phyloP scores from a whole-genome alignment of 352 stramenopile species.

The Pythium oligandrum region DNA sequence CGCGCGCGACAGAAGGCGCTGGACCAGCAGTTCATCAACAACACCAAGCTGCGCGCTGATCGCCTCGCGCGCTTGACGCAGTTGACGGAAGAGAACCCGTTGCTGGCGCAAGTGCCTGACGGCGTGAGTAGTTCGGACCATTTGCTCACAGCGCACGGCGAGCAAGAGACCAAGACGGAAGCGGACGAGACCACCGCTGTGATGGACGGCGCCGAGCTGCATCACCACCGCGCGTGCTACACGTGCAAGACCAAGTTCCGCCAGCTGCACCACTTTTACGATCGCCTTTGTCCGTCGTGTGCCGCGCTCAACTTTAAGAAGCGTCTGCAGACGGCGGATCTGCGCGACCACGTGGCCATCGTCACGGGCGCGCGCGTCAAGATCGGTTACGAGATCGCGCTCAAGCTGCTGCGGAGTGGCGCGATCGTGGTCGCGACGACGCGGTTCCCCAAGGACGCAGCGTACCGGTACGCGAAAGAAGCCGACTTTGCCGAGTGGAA shows the following conservation, averaged over 20 bases:
- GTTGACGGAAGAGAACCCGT: constrained; percentile 53
- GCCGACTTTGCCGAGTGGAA: constrained; percentile 80
- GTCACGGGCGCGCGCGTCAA: constrained; percentile 94
- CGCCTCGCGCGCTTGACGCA: constrained; percentile 44
- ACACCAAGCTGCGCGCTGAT: constrained; percentile 68
- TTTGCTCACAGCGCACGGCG: constrained; percentile 15
- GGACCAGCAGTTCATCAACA: constrained; percentile 78
- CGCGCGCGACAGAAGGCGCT: constrained; percentile 54
- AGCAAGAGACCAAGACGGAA: background rate
- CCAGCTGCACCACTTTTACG: constrained; percentile 92
- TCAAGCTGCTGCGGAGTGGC: constrained; percentile 90
- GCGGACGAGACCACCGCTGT: background rate
- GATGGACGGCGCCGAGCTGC: constrained; percentile 30
- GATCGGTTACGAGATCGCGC: constrained; percentile 92
- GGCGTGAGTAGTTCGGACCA: constrained; percentile 24
- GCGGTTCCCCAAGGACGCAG: constrained; percentile 91
- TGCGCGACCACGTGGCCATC: constrained; percentile 78
- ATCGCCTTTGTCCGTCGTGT: constrained; percentile 92
- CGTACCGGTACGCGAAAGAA: constrained; percentile 82
- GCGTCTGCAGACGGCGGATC: constrained; percentile 81
- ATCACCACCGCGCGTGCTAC: constrained; percentile 92
- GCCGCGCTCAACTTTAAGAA: constrained; percentile 93
- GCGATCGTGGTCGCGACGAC: constrained; percentile 89
- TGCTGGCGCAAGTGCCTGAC: constrained; percentile 60
- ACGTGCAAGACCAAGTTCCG: constrained; percentile 91